These are phyloP conservation scores for Aeminium ludgeri DNA, from an alignment of 495 filamentous ascomycete species.

Conservation along the genomic window DNA sequence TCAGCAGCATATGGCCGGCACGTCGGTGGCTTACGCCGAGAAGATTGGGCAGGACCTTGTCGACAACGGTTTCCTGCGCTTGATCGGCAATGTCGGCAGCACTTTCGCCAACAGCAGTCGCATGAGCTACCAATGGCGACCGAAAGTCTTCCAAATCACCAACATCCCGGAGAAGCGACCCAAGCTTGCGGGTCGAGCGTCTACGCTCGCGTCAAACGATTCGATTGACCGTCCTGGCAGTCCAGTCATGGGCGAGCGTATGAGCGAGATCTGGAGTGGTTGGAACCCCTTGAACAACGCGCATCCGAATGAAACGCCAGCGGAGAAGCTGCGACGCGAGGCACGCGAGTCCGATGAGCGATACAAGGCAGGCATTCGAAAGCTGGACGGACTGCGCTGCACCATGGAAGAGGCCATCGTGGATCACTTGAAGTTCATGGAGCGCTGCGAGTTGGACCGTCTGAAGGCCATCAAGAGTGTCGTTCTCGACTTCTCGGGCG, in stretches of 20 bases:
- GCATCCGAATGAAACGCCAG: constrained; percentile 77
- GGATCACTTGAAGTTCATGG: constrained; percentile 84
- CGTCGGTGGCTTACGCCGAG: constrained; percentile 70
- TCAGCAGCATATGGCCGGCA: constrained; percentile 69
- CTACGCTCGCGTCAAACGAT: constrained; percentile 38
- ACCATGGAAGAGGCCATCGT: constrained; percentile 89
- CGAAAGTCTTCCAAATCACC: constrained; percentile 73
- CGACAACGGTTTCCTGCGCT: constrained; percentile 64
- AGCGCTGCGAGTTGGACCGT: constrained; percentile 90
- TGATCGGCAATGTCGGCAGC: constrained; percentile 87
- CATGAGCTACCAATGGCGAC: constrained; percentile 93
- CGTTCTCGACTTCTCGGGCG: constrained; percentile 91
- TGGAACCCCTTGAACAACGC: constrained; percentile 88
- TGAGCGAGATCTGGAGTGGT: constrained; percentile 41
- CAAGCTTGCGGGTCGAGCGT: constrained; percentile 44
- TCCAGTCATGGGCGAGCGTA: constrained; percentile 44
- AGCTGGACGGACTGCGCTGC: constrained; percentile 78
- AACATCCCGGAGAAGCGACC: constrained; percentile 74
- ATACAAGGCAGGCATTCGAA: constrained; percentile 73
- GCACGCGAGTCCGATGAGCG: constrained; percentile 79
- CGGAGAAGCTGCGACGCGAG: constrained; percentile 73
- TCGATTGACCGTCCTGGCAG: constrained; percentile 22
- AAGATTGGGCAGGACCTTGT: constrained; percentile 87
- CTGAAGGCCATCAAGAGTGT: constrained; percentile 97
- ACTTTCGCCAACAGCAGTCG: constrained; percentile 93